A percentile compares a stretch with the other conserved stretches of the same genome.
These are phyloP conservation scores for Aspergillus bridgeri DNA, from an alignment of 495 filamentous ascomycete species.

Conservation along the genomic window DNA sequence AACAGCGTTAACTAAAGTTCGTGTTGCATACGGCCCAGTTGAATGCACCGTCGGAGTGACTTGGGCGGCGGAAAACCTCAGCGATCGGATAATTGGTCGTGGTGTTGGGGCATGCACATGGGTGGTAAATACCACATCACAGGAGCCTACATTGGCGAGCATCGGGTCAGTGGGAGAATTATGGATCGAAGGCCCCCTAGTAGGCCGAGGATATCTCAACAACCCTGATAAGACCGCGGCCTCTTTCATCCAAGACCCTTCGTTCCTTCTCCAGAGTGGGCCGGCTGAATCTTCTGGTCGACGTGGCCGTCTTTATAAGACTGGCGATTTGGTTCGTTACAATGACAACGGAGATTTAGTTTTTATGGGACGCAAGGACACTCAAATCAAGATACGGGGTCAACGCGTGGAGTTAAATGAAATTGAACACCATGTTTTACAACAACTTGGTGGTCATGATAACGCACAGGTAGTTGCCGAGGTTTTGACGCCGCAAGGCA, in stretches of 20 bases:
- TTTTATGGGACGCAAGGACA: no score
- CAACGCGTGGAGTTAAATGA: conserved; percentile 28
- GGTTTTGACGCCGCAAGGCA: no score
- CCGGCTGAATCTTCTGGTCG: conserved; percentile 14
- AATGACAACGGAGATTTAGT: conserved; percentile 34
- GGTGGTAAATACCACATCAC: background rate
- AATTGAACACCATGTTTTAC: conserved; percentile 27
- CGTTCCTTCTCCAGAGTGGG: conserved; percentile 27
- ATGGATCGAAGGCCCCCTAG: conserved; percentile 38
- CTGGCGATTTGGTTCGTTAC: conserved; percentile 32
- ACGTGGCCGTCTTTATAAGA: conserved; percentile 12
- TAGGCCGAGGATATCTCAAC: conserved; percentile 20
- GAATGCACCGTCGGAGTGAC: conserved; percentile 21
- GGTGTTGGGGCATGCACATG: background rate
- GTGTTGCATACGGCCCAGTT: conserved; percentile 18
- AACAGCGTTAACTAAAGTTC: background rate
- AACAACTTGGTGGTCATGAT: no score
- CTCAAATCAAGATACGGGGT: conserved; percentile 16
- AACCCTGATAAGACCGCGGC: conserved; percentile 16
- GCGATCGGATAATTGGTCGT: conserved; percentile 6
- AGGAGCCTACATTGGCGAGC: conserved; percentile 32
- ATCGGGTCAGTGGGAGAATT: conserved; percentile 48
- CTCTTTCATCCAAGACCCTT: conserved; percentile 7
- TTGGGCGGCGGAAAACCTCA: no score
- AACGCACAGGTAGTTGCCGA: no score